A percentile compares a stretch with the other conserved stretches of the same genome.
Conservation (phyloP, 1,284 basidiomycete genomes). For the Irpex rosettiformis region DNA sequence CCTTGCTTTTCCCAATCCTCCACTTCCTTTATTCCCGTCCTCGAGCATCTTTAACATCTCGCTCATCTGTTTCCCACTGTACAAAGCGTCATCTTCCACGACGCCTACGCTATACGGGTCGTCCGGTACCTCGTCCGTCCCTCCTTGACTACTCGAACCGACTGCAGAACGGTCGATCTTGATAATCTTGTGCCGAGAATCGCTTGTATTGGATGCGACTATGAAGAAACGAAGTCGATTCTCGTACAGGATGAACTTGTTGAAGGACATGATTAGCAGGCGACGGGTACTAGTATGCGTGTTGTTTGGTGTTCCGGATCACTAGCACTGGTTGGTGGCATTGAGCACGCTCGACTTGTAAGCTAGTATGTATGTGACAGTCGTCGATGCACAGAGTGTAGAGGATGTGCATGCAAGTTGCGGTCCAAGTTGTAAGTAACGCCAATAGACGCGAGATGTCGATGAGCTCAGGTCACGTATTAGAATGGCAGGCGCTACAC, state of each 20-base stretch:
- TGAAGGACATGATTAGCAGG: constrained; percentile 46
- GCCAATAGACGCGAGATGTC: not conserved
- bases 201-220: constrained; percentile 82
- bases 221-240: constrained; percentile 86
- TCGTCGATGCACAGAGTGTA: not conserved
- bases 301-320: no score
- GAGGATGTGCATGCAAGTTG: not conserved
- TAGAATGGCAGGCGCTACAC: not conserved
- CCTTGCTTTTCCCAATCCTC: constrained; percentile 81
- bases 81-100: constrained; percentile 84
- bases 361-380: no score
- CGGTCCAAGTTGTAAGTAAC: not conserved
- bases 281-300: not conserved
- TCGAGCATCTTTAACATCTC: constrained; percentile 92
- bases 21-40: constrained; percentile 87
- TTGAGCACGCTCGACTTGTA: no score
- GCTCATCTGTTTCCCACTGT: constrained; percentile 86
- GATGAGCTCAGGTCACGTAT: not conserved
- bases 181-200: constrained; percentile 83
- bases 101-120: constrained; percentile 44
- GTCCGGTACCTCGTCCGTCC: not conserved
- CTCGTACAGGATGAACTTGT: constrained; percentile 92
- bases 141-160: not conserved
- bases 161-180: constrained; percentile 71
- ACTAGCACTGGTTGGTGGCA: no score